phyloP scores from a whole-genome alignment of 1,139 yeast species.

The Debaryomyces fabryi region DNA sequence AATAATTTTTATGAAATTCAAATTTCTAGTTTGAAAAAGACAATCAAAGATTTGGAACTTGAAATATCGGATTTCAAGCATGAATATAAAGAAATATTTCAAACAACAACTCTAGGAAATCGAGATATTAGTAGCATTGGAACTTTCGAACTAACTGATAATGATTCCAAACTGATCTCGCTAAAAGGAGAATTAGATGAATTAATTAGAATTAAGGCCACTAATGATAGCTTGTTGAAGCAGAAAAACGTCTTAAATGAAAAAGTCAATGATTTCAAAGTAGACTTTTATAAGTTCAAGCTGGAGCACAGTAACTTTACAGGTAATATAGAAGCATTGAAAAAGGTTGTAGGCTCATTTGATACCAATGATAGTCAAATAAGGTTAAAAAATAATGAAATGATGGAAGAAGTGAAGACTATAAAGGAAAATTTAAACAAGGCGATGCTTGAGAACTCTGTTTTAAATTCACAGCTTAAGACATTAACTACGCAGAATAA shows the following conservation, averaged over 20 bases:
- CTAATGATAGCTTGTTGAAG: slow-evolving; percentile 6
- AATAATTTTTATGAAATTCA: slow-evolving; percentile 12
- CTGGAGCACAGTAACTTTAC: slow-evolving; percentile 16
- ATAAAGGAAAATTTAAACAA: background rate
- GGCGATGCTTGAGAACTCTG: background rate
- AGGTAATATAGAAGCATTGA: slow-evolving; percentile 8
- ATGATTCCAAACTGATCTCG: slow-evolving; percentile 1
- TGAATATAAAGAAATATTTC: slow-evolving; percentile 11
- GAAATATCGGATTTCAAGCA: slow-evolving; percentile 17
- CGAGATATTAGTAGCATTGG: background rate
- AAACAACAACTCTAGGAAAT: background rate
- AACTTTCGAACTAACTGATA: background rate
- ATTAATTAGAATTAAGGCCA: slow-evolving; percentile 6
- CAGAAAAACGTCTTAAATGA: slow-evolving; percentile 14
- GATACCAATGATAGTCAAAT: background rate
- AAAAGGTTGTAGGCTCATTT: background rate
- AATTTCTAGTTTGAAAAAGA: slow-evolving; percentile 13
- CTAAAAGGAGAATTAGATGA: slow-evolving; percentile 8
- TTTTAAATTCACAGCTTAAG: background rate
- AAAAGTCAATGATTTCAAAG: slow-evolving; percentile 17
- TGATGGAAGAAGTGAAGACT: background rate
- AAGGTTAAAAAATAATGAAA: background rate
- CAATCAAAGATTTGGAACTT: slow-evolving; percentile 14
- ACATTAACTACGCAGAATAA: background rate
- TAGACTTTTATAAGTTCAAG: slow-evolving; percentile 19